These are phyloP conservation scores for Phoma sp. DNA, from an alignment of 2,329 filamentous ascomycete genomes.

Conservation along the genomic window DNA sequence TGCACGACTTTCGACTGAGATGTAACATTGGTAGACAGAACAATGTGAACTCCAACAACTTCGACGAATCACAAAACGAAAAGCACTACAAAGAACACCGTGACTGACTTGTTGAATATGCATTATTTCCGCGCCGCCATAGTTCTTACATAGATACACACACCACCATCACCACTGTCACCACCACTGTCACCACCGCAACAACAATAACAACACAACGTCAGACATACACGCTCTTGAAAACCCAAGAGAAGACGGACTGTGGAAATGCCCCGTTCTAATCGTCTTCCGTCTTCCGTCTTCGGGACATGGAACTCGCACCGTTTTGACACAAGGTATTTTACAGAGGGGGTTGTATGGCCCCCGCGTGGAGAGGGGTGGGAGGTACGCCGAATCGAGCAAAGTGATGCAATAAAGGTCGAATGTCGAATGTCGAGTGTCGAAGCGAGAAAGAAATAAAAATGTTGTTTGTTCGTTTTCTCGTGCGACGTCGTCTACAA, in stretches of 20 bases:
- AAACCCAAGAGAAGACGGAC: not conserved
- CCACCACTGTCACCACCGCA: too few species aligned
- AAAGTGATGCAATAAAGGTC: conserved; percentile 22
- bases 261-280: conserved; percentile 3
- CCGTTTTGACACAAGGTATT: conserved; percentile 24
- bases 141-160: conserved; percentile 17
- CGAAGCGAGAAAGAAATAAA: conserved; percentile 8
- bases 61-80: too few species aligned
- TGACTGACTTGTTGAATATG: conserved; percentile 16
- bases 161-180: conserved; percentile 1
- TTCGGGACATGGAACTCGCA: conserved; percentile 8
- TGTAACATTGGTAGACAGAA: not conserved
- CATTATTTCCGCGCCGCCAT: conserved; percentile 16
- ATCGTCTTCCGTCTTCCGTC: not conserved
- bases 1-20: too few species aligned
- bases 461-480: not conserved
- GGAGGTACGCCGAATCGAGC: conserved; percentile 22
- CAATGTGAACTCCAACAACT: not conserved
- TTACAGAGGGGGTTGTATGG: conserved; percentile 19
- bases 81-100: not conserved
- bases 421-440: not conserved
- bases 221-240: conserved; percentile 3
- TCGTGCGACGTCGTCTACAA: not conserved
- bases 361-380: conserved; percentile 26
- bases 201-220: not conserved